These are phyloP conservation scores for Tolypocladium sp. DNA, from an alignment of 2,329 filamentous ascomycete genomes.

Conservation along the genomic window DNA sequence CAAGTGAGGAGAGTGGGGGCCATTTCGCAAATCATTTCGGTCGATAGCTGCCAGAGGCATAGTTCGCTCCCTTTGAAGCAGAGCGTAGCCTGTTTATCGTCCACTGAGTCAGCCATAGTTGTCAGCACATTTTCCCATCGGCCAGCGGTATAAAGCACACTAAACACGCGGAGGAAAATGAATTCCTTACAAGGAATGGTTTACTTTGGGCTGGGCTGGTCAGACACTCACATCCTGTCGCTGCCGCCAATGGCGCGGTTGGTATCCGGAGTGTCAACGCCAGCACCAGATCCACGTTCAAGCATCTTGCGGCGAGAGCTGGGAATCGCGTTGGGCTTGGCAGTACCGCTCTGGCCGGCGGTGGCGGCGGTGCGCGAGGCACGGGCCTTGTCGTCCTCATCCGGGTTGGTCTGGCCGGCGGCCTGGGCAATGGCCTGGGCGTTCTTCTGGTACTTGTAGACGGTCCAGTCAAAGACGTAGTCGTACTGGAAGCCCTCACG, in stretches of 20 bases:
- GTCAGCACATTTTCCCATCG: constrained; percentile 63
- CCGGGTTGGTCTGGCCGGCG: constrained; percentile 55
- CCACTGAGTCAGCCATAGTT: constrained; percentile 74
- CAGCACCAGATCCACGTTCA: constrained; percentile 50
- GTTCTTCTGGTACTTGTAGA: constrained; percentile 99
- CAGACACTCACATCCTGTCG: constrained; percentile 90
- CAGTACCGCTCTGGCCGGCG: constrained; percentile 52
- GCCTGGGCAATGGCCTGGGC: constrained; percentile 88
- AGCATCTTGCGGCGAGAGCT: constrained; percentile 79
- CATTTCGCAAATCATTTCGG: constrained; percentile 21
- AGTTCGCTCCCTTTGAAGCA: constrained; percentile 60
- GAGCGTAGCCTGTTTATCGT: constrained; percentile 78
- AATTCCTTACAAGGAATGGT: constrained; percentile 76
- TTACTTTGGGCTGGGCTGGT: constrained; percentile 32
- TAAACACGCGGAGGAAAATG: constrained; percentile 73
- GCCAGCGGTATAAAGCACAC: constrained; percentile 65
- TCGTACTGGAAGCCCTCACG: constrained; percentile 99
- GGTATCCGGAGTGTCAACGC: constrained; percentile 60
- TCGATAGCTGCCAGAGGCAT: constrained; percentile 29
- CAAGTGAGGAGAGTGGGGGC: constrained; percentile 5
- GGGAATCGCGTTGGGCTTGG: constrained; percentile 65
- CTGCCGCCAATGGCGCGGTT: constrained; percentile 69
- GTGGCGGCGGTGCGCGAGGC: constrained; percentile 59
- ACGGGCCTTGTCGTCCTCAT: constrained; percentile 68
- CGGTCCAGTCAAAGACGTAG: constrained; percentile 99